Conservation (phyloP, 345 rosid genomes). For the Firmiana major region DNA sequence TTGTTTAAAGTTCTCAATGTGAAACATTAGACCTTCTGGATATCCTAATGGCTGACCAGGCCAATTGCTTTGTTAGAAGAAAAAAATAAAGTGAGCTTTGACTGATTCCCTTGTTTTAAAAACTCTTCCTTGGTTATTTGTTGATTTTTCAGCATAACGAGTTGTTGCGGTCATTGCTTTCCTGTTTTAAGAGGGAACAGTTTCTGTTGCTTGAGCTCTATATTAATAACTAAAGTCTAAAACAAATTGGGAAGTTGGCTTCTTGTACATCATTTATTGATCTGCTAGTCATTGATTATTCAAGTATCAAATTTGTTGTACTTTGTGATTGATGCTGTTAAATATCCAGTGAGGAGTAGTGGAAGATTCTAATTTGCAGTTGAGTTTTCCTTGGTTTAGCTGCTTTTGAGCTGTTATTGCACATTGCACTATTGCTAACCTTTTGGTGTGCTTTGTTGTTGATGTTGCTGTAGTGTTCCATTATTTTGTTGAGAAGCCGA, state of each 20-base stretch:
- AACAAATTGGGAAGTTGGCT: slow-evolving; percentile 13
- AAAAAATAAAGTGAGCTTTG: slow-evolving; percentile 25
- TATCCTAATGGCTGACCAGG: slow-evolving; percentile 23
- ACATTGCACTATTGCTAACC: not conserved
- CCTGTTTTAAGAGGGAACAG: not conserved
- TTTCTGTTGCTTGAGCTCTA: slow-evolving; percentile 7
- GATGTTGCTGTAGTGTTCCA: slow-evolving; percentile 20
- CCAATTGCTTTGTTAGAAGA: slow-evolving; percentile 9
- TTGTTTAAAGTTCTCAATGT: slow-evolving; percentile 22
- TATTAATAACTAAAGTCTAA: not conserved
- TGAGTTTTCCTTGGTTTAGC: not conserved
- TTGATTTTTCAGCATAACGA: slow-evolving; percentile 20
- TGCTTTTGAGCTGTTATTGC: not conserved
- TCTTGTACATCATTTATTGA: slow-evolving; percentile 20
- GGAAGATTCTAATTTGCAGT: slow-evolving; percentile 6
- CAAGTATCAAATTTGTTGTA: not conserved
- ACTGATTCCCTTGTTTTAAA: slow-evolving; percentile 15
- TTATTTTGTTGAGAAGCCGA: slow-evolving; percentile 9
- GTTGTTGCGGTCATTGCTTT: slow-evolving; percentile 13
- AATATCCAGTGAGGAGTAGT: slow-evolving; percentile 12
- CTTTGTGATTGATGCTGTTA: not conserved
- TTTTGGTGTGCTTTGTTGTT: slow-evolving; percentile 12
- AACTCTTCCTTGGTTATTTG: slow-evolving; percentile 6
- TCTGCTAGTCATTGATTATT: slow-evolving; percentile 19
- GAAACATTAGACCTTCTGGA: slow-evolving; percentile 34